A percentile compares a stretch with the other conserved stretches of the same genome.
Conservation (phyloP, 2,329 filamentous ascomycete species). For the Ambrosiella cleistominuta region DNA sequence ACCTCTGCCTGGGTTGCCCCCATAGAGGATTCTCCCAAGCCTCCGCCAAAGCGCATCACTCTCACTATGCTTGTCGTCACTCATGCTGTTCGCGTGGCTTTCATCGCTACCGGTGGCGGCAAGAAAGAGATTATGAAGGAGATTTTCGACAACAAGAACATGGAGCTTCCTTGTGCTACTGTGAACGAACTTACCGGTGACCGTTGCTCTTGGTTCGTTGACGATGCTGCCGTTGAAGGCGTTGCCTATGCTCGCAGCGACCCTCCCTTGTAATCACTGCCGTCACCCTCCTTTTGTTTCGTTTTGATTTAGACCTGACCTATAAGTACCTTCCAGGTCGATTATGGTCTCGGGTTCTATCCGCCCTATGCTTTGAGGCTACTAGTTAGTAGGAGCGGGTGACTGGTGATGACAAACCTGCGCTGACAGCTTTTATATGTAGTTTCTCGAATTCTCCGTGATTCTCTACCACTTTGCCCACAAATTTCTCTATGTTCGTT, state of each 20-base stretch:
- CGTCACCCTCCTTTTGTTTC: not conserved
- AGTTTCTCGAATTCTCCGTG: too few relatives aligned
- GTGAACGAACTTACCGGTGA: slow-evolving; percentile 75
- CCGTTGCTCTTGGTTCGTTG: slow-evolving; percentile 89
- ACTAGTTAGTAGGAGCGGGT: too few relatives aligned
- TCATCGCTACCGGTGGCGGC: slow-evolving; percentile 72
- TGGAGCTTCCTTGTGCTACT: slow-evolving; percentile 65
- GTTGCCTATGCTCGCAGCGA: slow-evolving; percentile 59
- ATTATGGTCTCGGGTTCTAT: not conserved
- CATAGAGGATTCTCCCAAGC: slow-evolving; percentile 88
- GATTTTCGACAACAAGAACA: slow-evolving; percentile 73
- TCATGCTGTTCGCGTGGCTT: slow-evolving; percentile 71
- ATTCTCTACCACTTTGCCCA: too few relatives aligned
- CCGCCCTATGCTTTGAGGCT: not conserved
- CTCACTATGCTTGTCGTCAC: slow-evolving; percentile 80
- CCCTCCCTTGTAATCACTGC: slow-evolving; percentile 32
- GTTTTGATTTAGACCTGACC: not conserved
- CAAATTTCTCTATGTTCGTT: too few relatives aligned
- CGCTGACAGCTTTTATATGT: too few relatives aligned
- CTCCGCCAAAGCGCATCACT: slow-evolving; percentile 77
- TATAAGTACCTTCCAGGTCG: not conserved
- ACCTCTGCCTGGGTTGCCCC: slow-evolving; percentile 79
- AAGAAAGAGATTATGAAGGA: slow-evolving; percentile 88
- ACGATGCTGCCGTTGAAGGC: slow-evolving; percentile 68
- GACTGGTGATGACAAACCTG: too few relatives aligned